A percentile compares a stretch with the other conserved stretches of the same genome.
Conservation (phyloP, 2,329 filamentous ascomycete genomes). For the Penicillium digitatum region DNA sequence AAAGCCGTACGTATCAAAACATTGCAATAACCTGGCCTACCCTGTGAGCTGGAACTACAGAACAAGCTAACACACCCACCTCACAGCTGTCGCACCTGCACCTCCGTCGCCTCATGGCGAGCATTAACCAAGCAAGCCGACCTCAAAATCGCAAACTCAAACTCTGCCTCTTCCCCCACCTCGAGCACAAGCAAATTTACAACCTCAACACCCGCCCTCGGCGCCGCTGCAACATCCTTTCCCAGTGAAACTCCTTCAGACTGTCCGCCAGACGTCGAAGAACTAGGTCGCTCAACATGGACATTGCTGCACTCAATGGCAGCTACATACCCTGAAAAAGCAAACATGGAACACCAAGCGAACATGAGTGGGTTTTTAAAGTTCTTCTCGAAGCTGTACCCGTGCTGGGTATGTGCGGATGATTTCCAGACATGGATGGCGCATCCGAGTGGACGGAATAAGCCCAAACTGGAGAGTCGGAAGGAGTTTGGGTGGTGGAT, state of each 20-base stretch:
- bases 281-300: conserved; percentile 84
- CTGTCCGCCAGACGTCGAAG: conserved; percentile 87
- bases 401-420: conserved; percentile 91
- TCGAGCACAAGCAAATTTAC: conserved; percentile 22
- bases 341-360: conserved; percentile 64
- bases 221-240: conserved; percentile 33
- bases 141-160: conserved; percentile 18
- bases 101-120: conserved; percentile 47
- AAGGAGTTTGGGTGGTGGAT: conserved; percentile 49
- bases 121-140: conserved; percentile 42
- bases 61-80: not conserved
- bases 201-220: conserved; percentile 36
- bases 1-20: conserved; percentile 43
- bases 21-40: not conserved
- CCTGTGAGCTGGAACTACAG: not conserved
- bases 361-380: conserved; percentile 75
- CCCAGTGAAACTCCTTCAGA: conserved; percentile 49
- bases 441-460: conserved; percentile 54
- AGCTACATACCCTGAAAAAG: conserved; percentile 72
- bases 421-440: conserved; percentile 83
- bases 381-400: conserved; percentile 82
- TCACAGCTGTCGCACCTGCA: conserved; percentile 47
- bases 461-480: conserved; percentile 56
- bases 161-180: conserved; percentile 4
- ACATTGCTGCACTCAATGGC: conserved; percentile 89